These are phyloP conservation scores for Zelonia costaricensis DNA, from an alignment of 208 protist species.

Conservation along the genomic window DNA sequence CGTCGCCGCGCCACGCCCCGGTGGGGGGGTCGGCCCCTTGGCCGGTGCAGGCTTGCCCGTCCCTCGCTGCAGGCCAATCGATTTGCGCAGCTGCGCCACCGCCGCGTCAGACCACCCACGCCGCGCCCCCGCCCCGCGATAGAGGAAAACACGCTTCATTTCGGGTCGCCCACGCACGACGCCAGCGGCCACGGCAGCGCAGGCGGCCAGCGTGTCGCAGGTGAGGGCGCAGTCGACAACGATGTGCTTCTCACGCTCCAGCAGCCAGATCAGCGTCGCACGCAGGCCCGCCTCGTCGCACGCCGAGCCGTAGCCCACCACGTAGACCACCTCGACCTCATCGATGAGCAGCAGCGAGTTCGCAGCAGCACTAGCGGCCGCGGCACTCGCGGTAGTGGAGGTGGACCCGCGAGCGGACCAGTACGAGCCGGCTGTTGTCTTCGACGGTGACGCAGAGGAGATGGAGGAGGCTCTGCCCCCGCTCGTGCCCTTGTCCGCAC, in stretches of 20 bases:
- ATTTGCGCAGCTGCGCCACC: constrained; percentile 23
- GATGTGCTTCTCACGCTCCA: constrained; percentile 26
- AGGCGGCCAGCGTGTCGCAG: constrained; percentile 15
- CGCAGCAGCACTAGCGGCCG: background rate
- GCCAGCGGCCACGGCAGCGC: constrained; percentile 16
- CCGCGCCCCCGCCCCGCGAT: constrained; percentile 24
- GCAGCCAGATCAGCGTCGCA: constrained; percentile 20
- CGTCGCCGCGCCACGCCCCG: background rate
- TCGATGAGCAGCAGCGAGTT: constrained; percentile 17
- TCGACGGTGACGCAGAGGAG: background rate
- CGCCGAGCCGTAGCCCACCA: constrained; percentile 1
- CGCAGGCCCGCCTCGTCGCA: constrained; percentile 15
- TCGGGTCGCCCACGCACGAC: constrained; percentile 12
- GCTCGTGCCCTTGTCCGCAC: background rate
- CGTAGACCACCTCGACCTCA: constrained; percentile 20
- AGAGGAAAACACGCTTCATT: constrained; percentile 22
- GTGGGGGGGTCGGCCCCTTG: no score
- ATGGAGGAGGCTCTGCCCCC: background rate
- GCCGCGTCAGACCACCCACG: constrained; percentile 22
- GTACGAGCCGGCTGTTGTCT: background rate
- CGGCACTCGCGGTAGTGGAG: background rate
- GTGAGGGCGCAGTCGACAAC: constrained; percentile 24
- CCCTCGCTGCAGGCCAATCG: constrained; percentile 15
- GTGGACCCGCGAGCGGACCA: background rate
- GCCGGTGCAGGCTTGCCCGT: constrained; percentile 1